Percentiles rank a stretch among this genome's conserved stretches.
These are phyloP conservation scores for Amanita pallidorosea DNA, from an alignment of 768 basidiomycete species.

Conservation along the genomic window DNA sequence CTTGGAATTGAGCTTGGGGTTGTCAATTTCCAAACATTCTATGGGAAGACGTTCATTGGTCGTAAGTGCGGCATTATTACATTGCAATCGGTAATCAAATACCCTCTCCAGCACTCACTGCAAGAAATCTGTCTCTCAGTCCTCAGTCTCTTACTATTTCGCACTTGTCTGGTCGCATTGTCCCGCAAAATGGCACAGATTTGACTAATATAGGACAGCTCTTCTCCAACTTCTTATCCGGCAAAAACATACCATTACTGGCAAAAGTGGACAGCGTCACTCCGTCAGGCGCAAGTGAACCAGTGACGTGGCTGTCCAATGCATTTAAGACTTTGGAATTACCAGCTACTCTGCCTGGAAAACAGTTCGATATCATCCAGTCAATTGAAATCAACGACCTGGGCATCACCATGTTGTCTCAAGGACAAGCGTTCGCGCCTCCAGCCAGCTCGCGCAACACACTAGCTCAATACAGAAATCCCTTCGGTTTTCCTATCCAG, in stretches of 20 bases:
- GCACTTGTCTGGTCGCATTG: constrained; percentile 53
- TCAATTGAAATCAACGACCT: constrained; percentile 52
- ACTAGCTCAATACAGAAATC: constrained; percentile 54
- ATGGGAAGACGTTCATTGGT: constrained; percentile 44
- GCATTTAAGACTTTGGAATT: constrained; percentile 61
- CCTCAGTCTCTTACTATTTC: constrained; percentile 34
- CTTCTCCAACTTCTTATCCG: constrained; percentile 59
- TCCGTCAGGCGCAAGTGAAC: constrained; percentile 36
- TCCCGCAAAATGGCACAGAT: constrained; percentile 47
- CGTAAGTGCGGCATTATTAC: constrained; percentile 29
- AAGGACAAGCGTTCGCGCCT: constrained; percentile 47
- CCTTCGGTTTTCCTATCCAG: constrained; percentile 67
- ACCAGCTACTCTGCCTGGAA: constrained; percentile 49
- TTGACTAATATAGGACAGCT: constrained; percentile 45
- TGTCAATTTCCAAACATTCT: constrained; percentile 53
- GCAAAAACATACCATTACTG: constrained; percentile 48
- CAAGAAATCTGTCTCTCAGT: constrained; percentile 36
- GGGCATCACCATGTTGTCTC: constrained; percentile 36
- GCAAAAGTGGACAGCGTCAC: constrained; percentile 52
- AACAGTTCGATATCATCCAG: constrained; percentile 51
- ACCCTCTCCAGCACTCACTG: constrained; percentile 35
- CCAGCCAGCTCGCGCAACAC: constrained; percentile 46
- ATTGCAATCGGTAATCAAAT: not conserved
- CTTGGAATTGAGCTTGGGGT: constrained; percentile 68
- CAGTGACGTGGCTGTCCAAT: constrained; percentile 55